Conservation (phyloP, 148 eudicot species). For the Simmondsia chinensis region DNA sequence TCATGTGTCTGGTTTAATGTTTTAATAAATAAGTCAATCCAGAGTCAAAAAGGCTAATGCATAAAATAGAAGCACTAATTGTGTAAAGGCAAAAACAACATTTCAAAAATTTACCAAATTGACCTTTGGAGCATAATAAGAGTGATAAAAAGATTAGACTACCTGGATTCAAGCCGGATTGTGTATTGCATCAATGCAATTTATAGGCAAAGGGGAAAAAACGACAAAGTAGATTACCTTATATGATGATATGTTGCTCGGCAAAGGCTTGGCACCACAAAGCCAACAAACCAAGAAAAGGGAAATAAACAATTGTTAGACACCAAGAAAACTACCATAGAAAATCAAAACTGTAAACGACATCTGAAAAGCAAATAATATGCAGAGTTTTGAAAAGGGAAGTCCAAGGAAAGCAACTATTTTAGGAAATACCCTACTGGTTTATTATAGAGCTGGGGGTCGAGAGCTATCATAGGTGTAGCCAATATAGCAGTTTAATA, state of each 20-base stretch:
- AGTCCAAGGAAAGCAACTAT: too few relatives aligned
- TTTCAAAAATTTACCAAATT: not conserved
- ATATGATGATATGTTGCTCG: slow-evolving; percentile 58
- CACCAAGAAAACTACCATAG: not conserved
- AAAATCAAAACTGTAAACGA: not conserved
- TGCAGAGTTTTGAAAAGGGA: too few relatives aligned
- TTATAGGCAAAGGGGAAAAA: not conserved
- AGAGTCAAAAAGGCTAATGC: not conserved
- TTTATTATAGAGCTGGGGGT: too few relatives aligned
- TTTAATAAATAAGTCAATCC: slow-evolving; percentile 12
- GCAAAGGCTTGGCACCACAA: slow-evolving; percentile 47
- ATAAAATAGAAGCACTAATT: not conserved
- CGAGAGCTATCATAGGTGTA: too few relatives aligned
- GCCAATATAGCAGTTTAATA: too few relatives aligned
- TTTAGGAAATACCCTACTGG: too few relatives aligned
- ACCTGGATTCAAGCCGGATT: too few relatives aligned
- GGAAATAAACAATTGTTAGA: not conserved
- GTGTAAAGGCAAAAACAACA: not conserved
- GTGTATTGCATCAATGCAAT: too few relatives aligned
- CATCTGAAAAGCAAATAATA: too few relatives aligned
- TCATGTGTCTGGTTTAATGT: slow-evolving; percentile 25
- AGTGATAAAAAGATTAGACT: not conserved
- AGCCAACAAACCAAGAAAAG: not conserved
- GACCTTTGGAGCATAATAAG: not conserved
- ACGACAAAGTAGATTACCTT: slow-evolving; percentile 34